Evolutionary conservation across 2,329 filamentous ascomycete genomes (phyloP).

Genomic region (Piedraia hortae): DNA sequence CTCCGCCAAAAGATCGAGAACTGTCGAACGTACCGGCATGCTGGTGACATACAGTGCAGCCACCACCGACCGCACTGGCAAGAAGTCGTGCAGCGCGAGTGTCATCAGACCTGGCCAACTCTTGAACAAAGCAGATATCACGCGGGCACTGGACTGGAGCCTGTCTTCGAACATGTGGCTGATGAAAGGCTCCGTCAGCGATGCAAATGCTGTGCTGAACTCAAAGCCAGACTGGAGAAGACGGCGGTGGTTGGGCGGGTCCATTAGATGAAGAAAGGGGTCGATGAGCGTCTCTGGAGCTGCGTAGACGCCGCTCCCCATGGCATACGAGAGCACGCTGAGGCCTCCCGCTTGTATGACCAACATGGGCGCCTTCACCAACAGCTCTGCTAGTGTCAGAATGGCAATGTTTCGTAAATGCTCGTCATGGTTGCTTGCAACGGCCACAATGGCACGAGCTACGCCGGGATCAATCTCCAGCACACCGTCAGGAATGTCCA

Average conservation of each 20-base stretch:
- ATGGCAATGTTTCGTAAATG: constrained; percentile 71
- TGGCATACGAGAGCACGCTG: constrained; percentile 63
- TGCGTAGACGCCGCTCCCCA: constrained; percentile 75
- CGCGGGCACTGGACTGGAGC: constrained; percentile 66
- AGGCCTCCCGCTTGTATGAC: constrained; percentile 65
- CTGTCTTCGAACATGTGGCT: constrained; percentile 30
- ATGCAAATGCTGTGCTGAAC: constrained; percentile 59
- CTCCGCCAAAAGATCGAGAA: constrained; percentile 68
- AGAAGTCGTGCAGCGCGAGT: constrained; percentile 65
- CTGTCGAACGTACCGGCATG: constrained; percentile 36
- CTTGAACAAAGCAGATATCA: constrained; percentile 73
- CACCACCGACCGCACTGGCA: constrained; percentile 58
- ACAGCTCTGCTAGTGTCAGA: constrained; percentile 73
- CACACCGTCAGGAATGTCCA: constrained; percentile 84
- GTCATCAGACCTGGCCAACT: constrained; percentile 84
- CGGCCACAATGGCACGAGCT: constrained; percentile 66
- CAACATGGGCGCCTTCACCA: constrained; percentile 60
- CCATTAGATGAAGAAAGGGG: constrained; percentile 72
- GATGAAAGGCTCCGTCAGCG: constrained; percentile 58
- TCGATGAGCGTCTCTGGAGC: constrained; percentile 69
- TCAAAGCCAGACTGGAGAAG: constrained; percentile 74
- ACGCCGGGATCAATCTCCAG: constrained; percentile 66
- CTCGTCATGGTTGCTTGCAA: constrained; percentile 68
- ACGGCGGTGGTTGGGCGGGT: constrained; percentile 52
- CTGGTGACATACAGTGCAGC: constrained; percentile 33